Base-by-base conservation (phyloP, 1,284 basidiomycete species). In the Sanghuangporus weigelae region DNA sequence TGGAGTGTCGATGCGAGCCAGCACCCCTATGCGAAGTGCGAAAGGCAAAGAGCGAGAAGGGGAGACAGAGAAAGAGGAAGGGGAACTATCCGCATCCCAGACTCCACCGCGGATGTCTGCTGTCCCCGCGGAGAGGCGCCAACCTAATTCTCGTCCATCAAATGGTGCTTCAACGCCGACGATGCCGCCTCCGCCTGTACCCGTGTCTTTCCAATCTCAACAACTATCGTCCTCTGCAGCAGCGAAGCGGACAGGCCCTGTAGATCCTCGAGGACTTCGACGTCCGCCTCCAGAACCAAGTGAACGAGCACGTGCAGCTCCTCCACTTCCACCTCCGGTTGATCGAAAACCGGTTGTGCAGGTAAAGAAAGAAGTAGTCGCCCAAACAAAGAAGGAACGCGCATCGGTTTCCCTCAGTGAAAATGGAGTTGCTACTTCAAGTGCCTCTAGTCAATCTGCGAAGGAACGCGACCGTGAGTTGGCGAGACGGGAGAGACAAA, bases 401-500 rank as follows among this genome's bases (percentile, higher is more conserved):
- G 65, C 68, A 49, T 60, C 73, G 31, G 38, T 64, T 3, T 50
- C 68, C 3, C 63, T 70, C 10, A 57, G 68, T 64, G 57, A 70
- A 19, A 70, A 75, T 67, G 70, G 79, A 8, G 75, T 76, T 7
- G 19, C 26, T 40, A 48, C 38, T 51, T 21, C 58, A 16, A 11
- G 36, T 21, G 26, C 35, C 58, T 60, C 58, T 10, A 40, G 19
- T 53, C 58, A 51, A 31, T 14, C 58, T 19, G 7, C 35, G 46
- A 60, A 42, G 36, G 58, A 60, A 23, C 58, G 58, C 7, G 58
- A 60, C 14, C 58, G 58, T 11, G 49, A 53, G 26, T 2, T 42
- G 19, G 21, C 23, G 36, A 75, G 81, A 51, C 68, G 71, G 67
- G 71, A 73, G 64, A 69, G 63, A 67, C 69, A 71, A 63, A 67